Evolutionary conservation across 2,329 filamentous ascomycete genomes (phyloP), one percentile per base, ranked within the genome.

Genomic region (Epichloe glyceriae): DNA sequence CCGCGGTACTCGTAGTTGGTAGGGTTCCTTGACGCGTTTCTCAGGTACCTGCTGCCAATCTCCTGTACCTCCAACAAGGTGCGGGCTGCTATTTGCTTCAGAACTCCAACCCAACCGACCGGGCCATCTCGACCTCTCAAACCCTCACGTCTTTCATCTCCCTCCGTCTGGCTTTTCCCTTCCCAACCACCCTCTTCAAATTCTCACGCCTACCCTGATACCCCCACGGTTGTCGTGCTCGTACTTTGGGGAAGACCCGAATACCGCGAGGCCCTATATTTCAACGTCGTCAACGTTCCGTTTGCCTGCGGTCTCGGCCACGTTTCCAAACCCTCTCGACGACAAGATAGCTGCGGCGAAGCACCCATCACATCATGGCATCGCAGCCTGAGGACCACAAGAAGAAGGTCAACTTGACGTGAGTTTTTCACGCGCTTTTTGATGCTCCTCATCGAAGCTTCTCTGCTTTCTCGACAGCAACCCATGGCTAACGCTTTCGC

Each of bases 401-500:
- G 80, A 83, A 84, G 73, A 89, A 88, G 82, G 84, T 83, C 69
- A 86, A 91, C 71, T 69, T 91, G 70, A 78, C 80, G 87, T 91
- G 79, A 67, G 86, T 64, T 17, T 17, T 48, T 72, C 19, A 47
- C 22, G 20, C 17, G 14, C 26, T 14, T 10, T 12, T 35, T 34
- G 26, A 52, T 20, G 50, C 50, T 19, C 14, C 15, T 30, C 30
- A 44, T 45, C 41, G 44, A 14, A 45, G 35, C 37, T 12, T 38
- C 38, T 38, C 19, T 37, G 26, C 40, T 33, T 37, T 34, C 10
- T 42, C 14, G 8, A n/a, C 15, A n/a, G 14, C 6, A 35, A 40
- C 26, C 5, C 11, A 37, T 38, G 33, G 46, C 49, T 53, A 47
- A 53, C 40, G 17, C n/a, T 10, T 15, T 19, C 50, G 52, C 46